These are phyloP conservation scores for Cladosporium velox DNA, from an alignment of 2,329 filamentous ascomycete genomes.

Conservation along the genomic window DNA sequence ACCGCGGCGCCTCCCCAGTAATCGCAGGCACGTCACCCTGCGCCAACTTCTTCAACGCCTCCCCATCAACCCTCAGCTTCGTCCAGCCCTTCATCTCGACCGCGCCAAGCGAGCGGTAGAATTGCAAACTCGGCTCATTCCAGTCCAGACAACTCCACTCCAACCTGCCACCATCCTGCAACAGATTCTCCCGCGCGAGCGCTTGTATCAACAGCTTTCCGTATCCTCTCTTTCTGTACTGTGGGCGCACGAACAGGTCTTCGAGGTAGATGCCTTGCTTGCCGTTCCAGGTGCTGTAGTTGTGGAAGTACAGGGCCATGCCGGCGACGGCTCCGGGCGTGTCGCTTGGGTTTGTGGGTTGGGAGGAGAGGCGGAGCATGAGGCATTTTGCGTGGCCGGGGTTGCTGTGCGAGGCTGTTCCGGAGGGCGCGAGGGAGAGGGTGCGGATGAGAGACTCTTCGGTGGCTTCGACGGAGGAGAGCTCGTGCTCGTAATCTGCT, in stretches of 20 bases:
- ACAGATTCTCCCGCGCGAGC: slow-evolving; percentile 76
- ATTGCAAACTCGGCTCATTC: slow-evolving; percentile 87
- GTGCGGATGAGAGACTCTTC: slow-evolving; percentile 70
- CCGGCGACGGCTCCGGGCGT: slow-evolving; percentile 56
- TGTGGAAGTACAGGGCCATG: slow-evolving; percentile 92
- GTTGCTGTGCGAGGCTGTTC: slow-evolving; percentile 30
- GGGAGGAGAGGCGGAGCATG: slow-evolving; percentile 52
- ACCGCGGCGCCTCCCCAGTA: slow-evolving; percentile 4
- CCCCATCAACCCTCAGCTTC: slow-evolving; percentile 71
- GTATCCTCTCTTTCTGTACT: slow-evolving; percentile 73
- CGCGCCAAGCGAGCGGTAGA: slow-evolving; percentile 70
- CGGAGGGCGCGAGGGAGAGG: slow-evolving; percentile 69
- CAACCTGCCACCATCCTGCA: slow-evolving; percentile 71
- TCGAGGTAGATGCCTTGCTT: slow-evolving; percentile 88
- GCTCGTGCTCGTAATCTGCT: slow-evolving; percentile 82
- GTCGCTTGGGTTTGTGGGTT: slow-evolving; percentile 46
- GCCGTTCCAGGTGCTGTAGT: slow-evolving; percentile 92
- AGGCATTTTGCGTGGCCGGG: slow-evolving; percentile 74
- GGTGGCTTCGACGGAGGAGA: slow-evolving; percentile 75
- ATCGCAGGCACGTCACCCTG: slow-evolving; percentile 12
- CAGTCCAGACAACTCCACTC: slow-evolving; percentile 93
- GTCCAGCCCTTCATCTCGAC: slow-evolving; percentile 70
- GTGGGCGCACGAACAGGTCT: slow-evolving; percentile 79
- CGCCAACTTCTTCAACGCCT: slow-evolving; percentile 63
- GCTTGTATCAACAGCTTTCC: slow-evolving; percentile 73